Conservation (phyloP, 2,329 filamentous ascomycete species). For the Fusarium sp. region DNA sequence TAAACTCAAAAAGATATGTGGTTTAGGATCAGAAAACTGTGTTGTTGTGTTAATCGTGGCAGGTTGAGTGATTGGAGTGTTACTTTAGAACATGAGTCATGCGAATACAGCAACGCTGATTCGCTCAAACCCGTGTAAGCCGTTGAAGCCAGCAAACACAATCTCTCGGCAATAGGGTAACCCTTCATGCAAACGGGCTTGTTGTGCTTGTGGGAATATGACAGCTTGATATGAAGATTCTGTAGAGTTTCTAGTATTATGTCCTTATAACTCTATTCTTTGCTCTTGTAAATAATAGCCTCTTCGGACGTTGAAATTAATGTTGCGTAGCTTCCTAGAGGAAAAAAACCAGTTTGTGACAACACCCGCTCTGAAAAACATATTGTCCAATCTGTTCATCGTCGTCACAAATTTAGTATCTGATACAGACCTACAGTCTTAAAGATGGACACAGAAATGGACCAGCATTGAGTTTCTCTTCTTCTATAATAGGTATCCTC, state of each 20-base stretch:
- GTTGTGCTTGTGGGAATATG: too few relatives aligned
- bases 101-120: background rate
- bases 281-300: background rate
- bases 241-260: background rate
- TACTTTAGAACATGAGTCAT: background rate
- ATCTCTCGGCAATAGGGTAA: too few relatives aligned
- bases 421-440: background rate
- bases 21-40: background rate
- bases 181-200: too few relatives aligned
- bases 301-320: background rate
- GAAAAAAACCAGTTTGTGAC: too few relatives aligned
- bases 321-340: too few relatives aligned
- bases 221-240: too few relatives aligned
- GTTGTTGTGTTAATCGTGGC: background rate
- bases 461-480: background rate
- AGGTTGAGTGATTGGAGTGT: background rate
- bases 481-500: background rate
- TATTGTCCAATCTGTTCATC: background rate
- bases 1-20: too few relatives aligned
- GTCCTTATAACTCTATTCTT: background rate
- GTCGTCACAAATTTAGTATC: accelerated
- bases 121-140: background rate
- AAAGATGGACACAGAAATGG: background rate
- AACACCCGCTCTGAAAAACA: background rate
- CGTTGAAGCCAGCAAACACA: background rate